Evolutionary conservation across 2,329 filamentous ascomycete genomes (phyloP).

Genomic region (Gaeumannomyces tritici): DNA sequence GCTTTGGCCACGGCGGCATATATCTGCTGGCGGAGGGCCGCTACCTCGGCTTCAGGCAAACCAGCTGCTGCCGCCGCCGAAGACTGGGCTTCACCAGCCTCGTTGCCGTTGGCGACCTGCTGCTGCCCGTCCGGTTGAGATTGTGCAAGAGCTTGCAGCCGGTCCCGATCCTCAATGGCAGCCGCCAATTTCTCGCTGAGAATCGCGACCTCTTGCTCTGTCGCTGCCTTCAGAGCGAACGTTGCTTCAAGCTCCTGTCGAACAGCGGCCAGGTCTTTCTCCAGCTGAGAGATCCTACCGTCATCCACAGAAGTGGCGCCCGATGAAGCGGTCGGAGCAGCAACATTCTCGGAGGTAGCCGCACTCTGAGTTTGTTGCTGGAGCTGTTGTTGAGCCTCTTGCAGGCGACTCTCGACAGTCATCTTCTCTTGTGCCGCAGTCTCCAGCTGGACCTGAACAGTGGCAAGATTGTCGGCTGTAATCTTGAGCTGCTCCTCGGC

Average conservation of each 20-base stretch:
- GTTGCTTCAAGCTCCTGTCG: slow-evolving; percentile 57
- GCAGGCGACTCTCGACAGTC: slow-evolving; percentile 20
- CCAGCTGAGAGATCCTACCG: slow-evolving; percentile 26
- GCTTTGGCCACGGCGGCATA: slow-evolving; percentile 51
- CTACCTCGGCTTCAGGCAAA: slow-evolving; percentile 48
- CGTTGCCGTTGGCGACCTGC: slow-evolving; percentile 15
- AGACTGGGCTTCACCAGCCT: background rate
- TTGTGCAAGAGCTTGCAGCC: slow-evolving; percentile 36
- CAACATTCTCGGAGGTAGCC: slow-evolving; percentile 30
- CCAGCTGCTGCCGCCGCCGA: slow-evolving; percentile 13
- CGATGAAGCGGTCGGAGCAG: slow-evolving; percentile 13
- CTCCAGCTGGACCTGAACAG: slow-evolving; percentile 43
- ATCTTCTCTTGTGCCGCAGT: slow-evolving; percentile 29
- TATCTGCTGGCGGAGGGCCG: slow-evolving; percentile 52
- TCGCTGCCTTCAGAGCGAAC: slow-evolving; percentile 55
- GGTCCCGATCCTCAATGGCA: slow-evolving; percentile 54
- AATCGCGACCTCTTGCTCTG: slow-evolving; percentile 53
- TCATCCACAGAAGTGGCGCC: background rate
- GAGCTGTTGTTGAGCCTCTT: background rate
- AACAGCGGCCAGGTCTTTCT: slow-evolving; percentile 37
- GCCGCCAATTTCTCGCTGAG: slow-evolving; percentile 51
- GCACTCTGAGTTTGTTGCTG: slow-evolving; percentile 15
- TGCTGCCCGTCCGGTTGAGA: slow-evolving; percentile 12
- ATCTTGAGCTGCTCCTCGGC: slow-evolving; percentile 40
- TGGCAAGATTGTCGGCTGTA: slow-evolving; percentile 26